A percentile compares a stretch with the other conserved stretches of the same genome.
phyloP scores from a whole-genome alignment of 176 grass and related monocot species.

The Avena sativa region DNA sequence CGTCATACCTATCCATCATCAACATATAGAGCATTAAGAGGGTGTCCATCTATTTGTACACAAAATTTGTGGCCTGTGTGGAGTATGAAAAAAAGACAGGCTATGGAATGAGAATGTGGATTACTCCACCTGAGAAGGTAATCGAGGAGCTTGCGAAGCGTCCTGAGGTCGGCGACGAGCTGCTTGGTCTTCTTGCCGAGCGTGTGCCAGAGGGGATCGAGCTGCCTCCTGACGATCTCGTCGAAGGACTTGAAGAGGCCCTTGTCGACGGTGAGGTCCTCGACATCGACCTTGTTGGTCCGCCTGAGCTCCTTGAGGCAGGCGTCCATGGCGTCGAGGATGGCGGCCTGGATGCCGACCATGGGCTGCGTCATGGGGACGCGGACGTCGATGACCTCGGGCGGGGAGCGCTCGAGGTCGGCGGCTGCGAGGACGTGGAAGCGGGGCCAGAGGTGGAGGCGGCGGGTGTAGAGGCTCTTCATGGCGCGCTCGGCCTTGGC shows the following conservation, averaged over 20 bases:
- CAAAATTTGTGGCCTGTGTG: background rate
- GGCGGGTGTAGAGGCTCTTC: conserved; percentile 85
- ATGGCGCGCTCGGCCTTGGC: conserved; percentile 88
- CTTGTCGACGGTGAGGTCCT: conserved; percentile 90
- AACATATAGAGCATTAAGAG: conserved; percentile 27
- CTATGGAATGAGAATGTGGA: background rate
- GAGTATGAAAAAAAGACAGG: background rate
- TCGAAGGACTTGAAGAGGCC: conserved; percentile 97
- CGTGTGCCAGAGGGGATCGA: conserved; percentile 96
- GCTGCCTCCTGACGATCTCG: conserved; percentile 88
- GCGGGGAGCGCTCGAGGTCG: conserved; percentile 78
- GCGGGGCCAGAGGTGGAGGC: conserved; percentile 93
- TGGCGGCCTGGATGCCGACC: conserved; percentile 78
- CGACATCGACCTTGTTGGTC: conserved; percentile 95
- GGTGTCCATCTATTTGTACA: no score
- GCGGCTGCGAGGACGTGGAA: conserved; percentile 82
- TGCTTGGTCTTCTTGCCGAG: conserved; percentile 99
- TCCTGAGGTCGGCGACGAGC: conserved; percentile 94
- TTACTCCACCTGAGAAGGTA: conserved; percentile 76
- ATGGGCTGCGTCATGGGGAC: conserved; percentile 77
- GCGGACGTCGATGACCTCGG: conserved; percentile 85
- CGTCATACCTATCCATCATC: conserved; percentile 71
- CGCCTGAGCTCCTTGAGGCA: conserved; percentile 92
- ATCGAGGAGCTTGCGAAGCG: conserved; percentile 91
- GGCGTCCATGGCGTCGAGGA: conserved; percentile 84